Conservation (phyloP, 345 rosid species). For the Populus tremula region DNA sequence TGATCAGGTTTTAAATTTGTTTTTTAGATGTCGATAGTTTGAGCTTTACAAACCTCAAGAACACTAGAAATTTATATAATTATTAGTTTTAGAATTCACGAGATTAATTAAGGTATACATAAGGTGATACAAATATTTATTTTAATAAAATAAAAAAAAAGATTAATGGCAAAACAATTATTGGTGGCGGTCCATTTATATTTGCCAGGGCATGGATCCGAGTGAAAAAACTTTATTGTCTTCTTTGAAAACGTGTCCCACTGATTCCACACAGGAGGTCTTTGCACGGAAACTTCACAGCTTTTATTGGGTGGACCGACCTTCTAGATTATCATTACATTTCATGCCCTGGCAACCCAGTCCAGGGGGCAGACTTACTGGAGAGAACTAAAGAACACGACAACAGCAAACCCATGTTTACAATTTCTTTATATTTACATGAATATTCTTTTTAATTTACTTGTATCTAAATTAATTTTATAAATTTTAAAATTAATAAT, state of each 20-base stretch:
- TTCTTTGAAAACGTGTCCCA: constrained; percentile 10
- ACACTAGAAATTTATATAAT: too few relatives aligned
- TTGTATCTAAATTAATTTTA: too few relatives aligned
- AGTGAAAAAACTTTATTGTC: constrained; percentile 23
- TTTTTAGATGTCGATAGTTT: too few relatives aligned
- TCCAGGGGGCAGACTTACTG: neutral
- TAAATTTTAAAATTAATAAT: too few relatives aligned
- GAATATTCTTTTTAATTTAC: too few relatives aligned
- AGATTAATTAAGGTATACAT: too few relatives aligned
- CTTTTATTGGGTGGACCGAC: neutral
- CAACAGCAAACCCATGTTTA: neutral
- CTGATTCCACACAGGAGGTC: neutral
- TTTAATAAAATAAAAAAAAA: too few relatives aligned
- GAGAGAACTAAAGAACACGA: neutral
- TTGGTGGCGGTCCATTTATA: constrained; percentile 5
- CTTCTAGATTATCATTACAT: neutral
- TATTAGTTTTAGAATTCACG: too few relatives aligned
- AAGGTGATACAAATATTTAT: too few relatives aligned
- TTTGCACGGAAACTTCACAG: neutral
- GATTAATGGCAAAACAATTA: neutral
- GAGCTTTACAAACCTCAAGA: rapidly evolving
- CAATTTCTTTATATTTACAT: too few relatives aligned
- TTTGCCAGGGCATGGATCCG: neutral
- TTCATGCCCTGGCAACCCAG: neutral
- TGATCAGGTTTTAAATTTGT: too few relatives aligned